These are phyloP conservation scores for Phylloporus sp. DNA, from an alignment of 768 basidiomycete species.

Conservation along the genomic window DNA sequence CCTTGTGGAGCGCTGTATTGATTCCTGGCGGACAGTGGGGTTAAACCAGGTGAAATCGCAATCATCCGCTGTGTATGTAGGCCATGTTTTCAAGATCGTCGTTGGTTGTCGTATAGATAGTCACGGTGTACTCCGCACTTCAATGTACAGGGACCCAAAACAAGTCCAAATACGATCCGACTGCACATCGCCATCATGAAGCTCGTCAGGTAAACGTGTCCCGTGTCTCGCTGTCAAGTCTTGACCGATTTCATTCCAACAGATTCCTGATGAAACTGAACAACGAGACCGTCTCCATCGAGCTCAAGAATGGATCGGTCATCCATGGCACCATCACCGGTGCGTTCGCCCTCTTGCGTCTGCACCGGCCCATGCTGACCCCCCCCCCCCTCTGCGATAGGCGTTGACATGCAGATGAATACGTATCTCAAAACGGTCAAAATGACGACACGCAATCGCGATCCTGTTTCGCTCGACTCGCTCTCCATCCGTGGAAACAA, in stretches of 20 bases:
- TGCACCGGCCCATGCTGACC: neutral
- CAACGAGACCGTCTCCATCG: conserved; percentile 97
- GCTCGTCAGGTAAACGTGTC: conserved; percentile 63
- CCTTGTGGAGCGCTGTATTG: too few species aligned
- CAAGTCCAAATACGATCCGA: conserved; percentile 21
- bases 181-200: conserved; percentile 58
- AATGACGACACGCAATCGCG: conserved; percentile 88
- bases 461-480: conserved; percentile 80
- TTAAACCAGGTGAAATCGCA: too few species aligned
- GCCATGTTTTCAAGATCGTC: too few species aligned
- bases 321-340: conserved; percentile 97
- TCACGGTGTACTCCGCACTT: too few species aligned
- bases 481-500: conserved; percentile 96
- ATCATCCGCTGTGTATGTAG: neutral
- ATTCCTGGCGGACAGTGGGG: too few species aligned
- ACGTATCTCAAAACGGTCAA: conserved; percentile 97
- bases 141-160: too few species aligned
- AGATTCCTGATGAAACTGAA: conserved; percentile 99
- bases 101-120: too few species aligned
- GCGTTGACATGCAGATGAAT: conserved; percentile 99
- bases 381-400: conserved; percentile 38
- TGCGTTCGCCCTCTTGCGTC: conserved; percentile 33
- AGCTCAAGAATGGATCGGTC: conserved; percentile 95
- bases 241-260: conserved; percentile 11
- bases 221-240: conserved; percentile 1